phyloP scores from a whole-genome alignment of 345 rosid species.

The Gossypium turneri region DNA sequence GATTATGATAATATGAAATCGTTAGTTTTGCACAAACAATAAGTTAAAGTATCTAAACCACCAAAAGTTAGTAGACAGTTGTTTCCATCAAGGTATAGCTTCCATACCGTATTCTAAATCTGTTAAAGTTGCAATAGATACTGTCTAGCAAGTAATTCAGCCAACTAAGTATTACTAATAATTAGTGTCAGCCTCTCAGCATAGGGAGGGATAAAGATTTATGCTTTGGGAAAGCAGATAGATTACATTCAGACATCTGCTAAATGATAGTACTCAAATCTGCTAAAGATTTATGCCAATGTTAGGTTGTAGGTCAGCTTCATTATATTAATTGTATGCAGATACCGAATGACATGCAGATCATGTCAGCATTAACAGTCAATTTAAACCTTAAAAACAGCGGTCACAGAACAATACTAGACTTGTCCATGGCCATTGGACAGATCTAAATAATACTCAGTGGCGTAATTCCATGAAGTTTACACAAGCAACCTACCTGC shows the following conservation, averaged over 20 bases:
- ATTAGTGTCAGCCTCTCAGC: not conserved
- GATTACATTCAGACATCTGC: not conserved
- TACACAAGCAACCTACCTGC: conserved; percentile 52
- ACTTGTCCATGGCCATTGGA: not conserved
- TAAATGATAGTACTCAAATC: not conserved
- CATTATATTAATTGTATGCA: not conserved
- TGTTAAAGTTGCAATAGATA: not conserved
- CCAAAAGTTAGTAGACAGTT: not conserved
- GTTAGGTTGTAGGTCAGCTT: not conserved
- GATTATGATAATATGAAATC: not conserved
- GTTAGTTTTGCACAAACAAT: not conserved
- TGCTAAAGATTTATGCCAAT: not conserved
- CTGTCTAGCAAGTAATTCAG: not conserved
- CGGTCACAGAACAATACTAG: not conserved
- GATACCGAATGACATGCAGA: not conserved
- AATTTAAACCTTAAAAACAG: not conserved
- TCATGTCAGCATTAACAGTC: not conserved
- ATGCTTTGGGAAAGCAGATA: not conserved
- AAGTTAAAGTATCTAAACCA: not conserved
- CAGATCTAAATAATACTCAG: not conserved
- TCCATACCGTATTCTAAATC: not conserved
- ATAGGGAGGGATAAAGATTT: not conserved
- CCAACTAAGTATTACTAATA: not conserved
- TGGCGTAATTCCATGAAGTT: not conserved
- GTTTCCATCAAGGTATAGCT: not conserved